Evolutionary conservation across 2,329 filamentous ascomycete genomes (phyloP), one percentile per base, ranked within the genome.

Genomic region (Fusarium oxysporum): DNA sequence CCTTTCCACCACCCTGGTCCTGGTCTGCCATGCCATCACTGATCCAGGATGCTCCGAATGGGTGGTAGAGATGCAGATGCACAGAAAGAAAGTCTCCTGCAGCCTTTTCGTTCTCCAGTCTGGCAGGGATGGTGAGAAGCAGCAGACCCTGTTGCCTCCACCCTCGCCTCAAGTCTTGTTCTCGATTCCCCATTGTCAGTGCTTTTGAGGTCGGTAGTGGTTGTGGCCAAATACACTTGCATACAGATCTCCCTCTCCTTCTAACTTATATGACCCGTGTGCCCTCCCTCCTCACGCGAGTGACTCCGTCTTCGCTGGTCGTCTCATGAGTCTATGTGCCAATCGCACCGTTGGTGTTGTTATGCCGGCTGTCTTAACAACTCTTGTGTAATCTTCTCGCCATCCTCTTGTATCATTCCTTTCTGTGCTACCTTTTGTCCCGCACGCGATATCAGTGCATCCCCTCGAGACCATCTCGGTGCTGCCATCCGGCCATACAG

Each of bases 181-280:
- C 60, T 73, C 55, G 59, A 68, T 68, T 45, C 58, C 63, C 63
- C 70, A 63, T 68, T 63, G 56, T 54, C 54, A 65, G 59, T 65
- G 66, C 64, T 63, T 54, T 58, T 30, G 67, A 44, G 55, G 65
- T 58, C 60, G 68, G 68, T 66, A 74, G 68, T 74, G 64, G 60
- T 62, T 37, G 43, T 71, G 48, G 48, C 44, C 67, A 61, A 62
- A 58, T 68, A 66, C 70, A 44, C 37, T 44, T 43, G 30, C 41
- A 57, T 55, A 58, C 47, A 72, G 43, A 68, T 75, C 67, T 76
- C 66, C 70, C 60, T 64, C 59, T 55, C 45, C 58, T 53, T 45
- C 62, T 74, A 78, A 75, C 78, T 80, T 77, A 77, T 80, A 81
- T 80, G 72, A 37, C 66, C 76, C 64, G 59, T 64, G 48, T 67